Base-by-base conservation (phyloP, 768 basidiomycete genomes). In the Tricholoma hemisulphureum region DNA sequence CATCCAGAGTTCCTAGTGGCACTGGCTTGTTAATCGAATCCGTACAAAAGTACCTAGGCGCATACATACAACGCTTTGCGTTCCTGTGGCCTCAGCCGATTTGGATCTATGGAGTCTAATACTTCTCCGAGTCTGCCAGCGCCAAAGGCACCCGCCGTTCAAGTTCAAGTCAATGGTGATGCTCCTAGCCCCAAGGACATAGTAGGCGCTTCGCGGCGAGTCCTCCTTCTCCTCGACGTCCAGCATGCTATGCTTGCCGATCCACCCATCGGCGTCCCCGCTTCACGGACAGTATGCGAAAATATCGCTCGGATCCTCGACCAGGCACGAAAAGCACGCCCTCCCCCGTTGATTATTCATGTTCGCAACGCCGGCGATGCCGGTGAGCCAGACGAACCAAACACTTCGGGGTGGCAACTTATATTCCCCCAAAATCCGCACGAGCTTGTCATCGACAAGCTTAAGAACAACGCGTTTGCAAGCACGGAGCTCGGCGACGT, bases 401-500 rank as follows among this genome's bases (percentile, higher is more conserved):
- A 74, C 58, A 72, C 82, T 0, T 67, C 76, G 1, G 86, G 86
- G 3, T 89, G 87, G 88, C 69, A 82, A 62, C 83, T 89, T 63
- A 77, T 79, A 55, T 82, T 84, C 70, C 63, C 74, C 16, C 82
- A 84, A 0, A 75, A 76, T 7, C 69, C 77, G 0, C 64, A 75
- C 63, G 87, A 89, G 67, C 67, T 71, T 51, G 74, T 87, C 52
- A 62, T 89, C 46, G 86, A 89, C 72, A 89, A 88, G 73, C 72
- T 73, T 50, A 86, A 86, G 73, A 87, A 84, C 73, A 88, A 89
- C 61, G 85, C 87, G 24, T 90, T 89, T 61, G 76, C 80, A 0
- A 84, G 84, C 10, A 89, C 87, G 18, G 59, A 53, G 10, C 75
- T 90, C 3, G 78, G 70, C 7, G 75, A 79, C 3, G 64, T 84